Conservation (phyloP, 1,284 basidiomycete species). For the Ganoderma leucocontextum region DNA sequence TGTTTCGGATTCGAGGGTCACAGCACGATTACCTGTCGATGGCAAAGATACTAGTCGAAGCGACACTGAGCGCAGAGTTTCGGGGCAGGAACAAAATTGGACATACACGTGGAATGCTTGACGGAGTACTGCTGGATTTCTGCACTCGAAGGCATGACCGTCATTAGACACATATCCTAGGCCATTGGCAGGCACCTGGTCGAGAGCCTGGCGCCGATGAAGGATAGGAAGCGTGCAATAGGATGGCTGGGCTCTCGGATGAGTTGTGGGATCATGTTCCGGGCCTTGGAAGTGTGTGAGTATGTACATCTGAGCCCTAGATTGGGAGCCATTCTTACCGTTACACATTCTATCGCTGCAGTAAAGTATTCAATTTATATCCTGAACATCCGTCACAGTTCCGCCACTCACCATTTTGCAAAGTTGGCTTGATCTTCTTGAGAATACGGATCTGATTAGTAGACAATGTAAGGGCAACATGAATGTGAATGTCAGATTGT, state of each 20-base stretch:
- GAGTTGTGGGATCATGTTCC: conserved; percentile 54
- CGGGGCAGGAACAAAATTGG: not conserved
- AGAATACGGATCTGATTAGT: conserved; percentile 60
- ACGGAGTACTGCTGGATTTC: conserved; percentile 61
- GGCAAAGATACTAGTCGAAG: conserved; percentile 54
- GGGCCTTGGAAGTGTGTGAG: conserved; percentile 46
- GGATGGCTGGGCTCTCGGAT: conserved; percentile 55
- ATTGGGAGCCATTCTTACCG: conserved; percentile 42
- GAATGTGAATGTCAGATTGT: not conserved
- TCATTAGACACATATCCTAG: conserved; percentile 63
- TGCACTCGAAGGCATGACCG: conserved; percentile 62
- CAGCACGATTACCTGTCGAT: conserved; percentile 52
- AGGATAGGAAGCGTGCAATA: conserved; percentile 64
- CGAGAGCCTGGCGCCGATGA: conserved; percentile 50
- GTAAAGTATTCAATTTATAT: not conserved
- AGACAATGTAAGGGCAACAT: not conserved
- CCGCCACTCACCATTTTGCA: conserved; percentile 57
- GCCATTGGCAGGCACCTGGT: conserved; percentile 38
- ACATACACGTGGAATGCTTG: conserved; percentile 69
- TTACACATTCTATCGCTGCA: conserved; percentile 62
- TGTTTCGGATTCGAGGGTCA: no score
- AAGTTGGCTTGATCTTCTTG: conserved; percentile 61
- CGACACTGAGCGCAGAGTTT: not conserved
- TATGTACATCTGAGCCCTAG: not conserved
- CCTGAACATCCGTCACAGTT: not conserved